Evolutionary conservation across 441 rosid species (phyloP), one percentile per base, ranked within the genome.

Genomic region (Pelargonium myrrhifolium): DNA sequence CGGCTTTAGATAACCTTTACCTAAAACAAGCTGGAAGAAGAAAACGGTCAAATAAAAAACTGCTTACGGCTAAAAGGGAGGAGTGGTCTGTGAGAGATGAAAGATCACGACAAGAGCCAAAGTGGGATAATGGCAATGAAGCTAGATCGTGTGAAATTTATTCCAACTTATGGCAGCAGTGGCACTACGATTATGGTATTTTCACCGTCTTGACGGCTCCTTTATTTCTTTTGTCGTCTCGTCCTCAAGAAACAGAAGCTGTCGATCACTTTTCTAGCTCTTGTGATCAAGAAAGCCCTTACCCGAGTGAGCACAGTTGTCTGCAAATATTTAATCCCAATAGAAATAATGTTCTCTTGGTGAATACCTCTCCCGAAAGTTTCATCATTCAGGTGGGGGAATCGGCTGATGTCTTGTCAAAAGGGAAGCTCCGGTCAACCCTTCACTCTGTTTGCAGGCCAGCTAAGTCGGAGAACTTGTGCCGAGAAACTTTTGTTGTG

Each of bases 121-220:
- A 67, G 62, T 61, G 65, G 65, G 75, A 62, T 65, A 26, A 55
- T 55, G 70, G 68, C 18, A n/a, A 72, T 55, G 80, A 72, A 64
- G 60, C 65, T 56, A 65, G 69, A 40, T 51, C 72, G 40, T 26
- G 15, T 70, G 82, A 71, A 68, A 65, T 68, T 65, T 42, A 22
- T 73, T 66, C 75, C 70, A 72, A 74, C 68, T 77, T 89, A 5
- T 91, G 99, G 99, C 97, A 93, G 83, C 89, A 86, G 64, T 91
- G 99, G 96, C 99, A 91, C 80, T 91, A 84, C 77, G 99, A 91
- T 78, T 91, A 88, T 68, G 92, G 97, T 43, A 79, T 91, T 75
- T 86, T 93, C 76, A 93, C 97, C n/a, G 68, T 93, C 76, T 78
- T 93, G 76, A 91, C 97, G 3, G 82, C 91, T 80, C 97, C 96